These are phyloP conservation scores for Alectoria sarmentosa DNA, from an alignment of 495 filamentous ascomycete genomes.

Conservation along the genomic window DNA sequence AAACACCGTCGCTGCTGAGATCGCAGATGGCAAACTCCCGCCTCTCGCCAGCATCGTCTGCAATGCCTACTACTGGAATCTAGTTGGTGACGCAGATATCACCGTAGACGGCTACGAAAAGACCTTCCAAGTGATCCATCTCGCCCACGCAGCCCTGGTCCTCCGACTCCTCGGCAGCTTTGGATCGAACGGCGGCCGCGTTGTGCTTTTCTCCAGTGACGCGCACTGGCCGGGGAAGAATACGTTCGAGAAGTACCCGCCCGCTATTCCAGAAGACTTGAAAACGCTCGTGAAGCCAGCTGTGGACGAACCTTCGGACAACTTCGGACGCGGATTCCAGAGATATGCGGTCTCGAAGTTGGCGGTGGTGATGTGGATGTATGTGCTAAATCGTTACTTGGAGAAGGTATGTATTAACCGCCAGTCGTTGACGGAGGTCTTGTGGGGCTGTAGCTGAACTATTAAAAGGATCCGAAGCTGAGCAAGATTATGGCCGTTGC, in stretches of 20 bases:
- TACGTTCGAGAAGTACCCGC: conserved; percentile 30
- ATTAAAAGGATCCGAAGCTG: conserved; percentile 28
- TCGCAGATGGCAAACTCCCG: conserved; percentile 32
- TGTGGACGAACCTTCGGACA: conserved; percentile 24
- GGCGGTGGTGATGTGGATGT: conserved; percentile 39
- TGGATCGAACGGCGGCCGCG: conserved; percentile 30
- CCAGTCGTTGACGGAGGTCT: not conserved
- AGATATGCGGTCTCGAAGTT: conserved; percentile 41
- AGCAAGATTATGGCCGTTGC: conserved; percentile 39
- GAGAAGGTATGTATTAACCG: conserved; percentile 32
- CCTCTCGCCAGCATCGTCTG: conserved; percentile 37
- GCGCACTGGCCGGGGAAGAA: conserved; percentile 38
- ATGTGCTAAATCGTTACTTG: conserved; percentile 37
- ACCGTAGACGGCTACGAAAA: conserved; percentile 39
- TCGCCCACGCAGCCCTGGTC: conserved; percentile 39
- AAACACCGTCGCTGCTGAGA: conserved; percentile 25
- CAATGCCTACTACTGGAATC: conserved; percentile 42
- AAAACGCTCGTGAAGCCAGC: conserved; percentile 29
- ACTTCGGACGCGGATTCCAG: conserved; percentile 37
- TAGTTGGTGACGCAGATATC: conserved; percentile 31
- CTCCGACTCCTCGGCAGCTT: conserved; percentile 40
- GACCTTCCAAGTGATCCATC: conserved; percentile 39
- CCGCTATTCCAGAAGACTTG: conserved; percentile 25
- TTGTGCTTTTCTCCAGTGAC: conserved; percentile 39
- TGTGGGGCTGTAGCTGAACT: not conserved